These are phyloP conservation scores for Thielaviopsis punctulata DNA, from an alignment of 2,329 filamentous ascomycete genomes.

Conservation along the genomic window DNA sequence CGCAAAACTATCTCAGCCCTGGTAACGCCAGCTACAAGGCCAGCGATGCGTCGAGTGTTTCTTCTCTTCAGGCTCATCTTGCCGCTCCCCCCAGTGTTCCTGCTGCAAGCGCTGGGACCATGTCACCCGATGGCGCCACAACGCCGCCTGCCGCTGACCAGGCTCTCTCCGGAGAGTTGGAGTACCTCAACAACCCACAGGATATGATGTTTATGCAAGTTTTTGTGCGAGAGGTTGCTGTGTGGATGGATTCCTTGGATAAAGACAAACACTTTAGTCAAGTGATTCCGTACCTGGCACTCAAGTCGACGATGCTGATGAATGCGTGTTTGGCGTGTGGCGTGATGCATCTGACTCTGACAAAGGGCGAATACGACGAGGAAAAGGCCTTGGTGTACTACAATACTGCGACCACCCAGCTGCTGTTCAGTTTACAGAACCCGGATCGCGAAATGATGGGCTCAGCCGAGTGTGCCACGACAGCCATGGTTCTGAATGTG, in stretches of 20 bases:
- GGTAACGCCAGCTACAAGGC: constrained; percentile 14
- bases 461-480: constrained; percentile 68
- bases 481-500: constrained; percentile 75
- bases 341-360: constrained; percentile 59
- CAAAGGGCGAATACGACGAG: constrained; percentile 48
- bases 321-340: constrained; percentile 83
- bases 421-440: constrained; percentile 63
- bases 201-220: constrained; percentile 83
- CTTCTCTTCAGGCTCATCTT: constrained; percentile 23
- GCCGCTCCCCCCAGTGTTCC: constrained; percentile 6
- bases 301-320: constrained; percentile 72
- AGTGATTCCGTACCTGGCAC: constrained; percentile 64
- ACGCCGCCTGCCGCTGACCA: constrained; percentile 26
- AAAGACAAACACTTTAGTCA: constrained; percentile 72
- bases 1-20: constrained; percentile 4
- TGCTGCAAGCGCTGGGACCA: constrained; percentile 9
- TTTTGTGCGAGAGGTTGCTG: constrained; percentile 74
- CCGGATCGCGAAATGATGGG: constrained; percentile 48
- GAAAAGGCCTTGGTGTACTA: constrained; percentile 72
- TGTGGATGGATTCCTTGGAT: constrained; percentile 93
- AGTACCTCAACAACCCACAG: constrained; percentile 55
- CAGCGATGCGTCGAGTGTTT: constrained; percentile 23
- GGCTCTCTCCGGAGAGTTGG: constrained; percentile 24
- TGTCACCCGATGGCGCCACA: constrained; percentile 19
- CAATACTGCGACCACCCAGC: constrained; percentile 63